These are phyloP conservation scores for Serendipita vermifera DNA, from an alignment of 768 basidiomycete species.

Conservation along the genomic window DNA sequence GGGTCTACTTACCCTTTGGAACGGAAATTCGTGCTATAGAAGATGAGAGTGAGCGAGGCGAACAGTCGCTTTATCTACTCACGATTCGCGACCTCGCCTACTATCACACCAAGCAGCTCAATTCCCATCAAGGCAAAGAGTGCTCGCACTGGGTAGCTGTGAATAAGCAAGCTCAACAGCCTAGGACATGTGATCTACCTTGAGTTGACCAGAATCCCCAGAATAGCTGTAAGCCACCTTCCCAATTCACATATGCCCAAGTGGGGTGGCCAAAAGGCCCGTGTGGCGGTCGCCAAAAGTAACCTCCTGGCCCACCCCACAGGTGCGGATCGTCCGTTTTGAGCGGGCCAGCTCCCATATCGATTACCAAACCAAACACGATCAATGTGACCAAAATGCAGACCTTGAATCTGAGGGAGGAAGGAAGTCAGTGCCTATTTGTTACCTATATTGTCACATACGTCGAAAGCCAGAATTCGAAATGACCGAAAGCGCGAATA, in stretches of 20 bases:
- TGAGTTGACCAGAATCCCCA: conserved; percentile 1
- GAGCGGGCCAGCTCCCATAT: not conserved
- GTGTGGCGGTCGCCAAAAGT: not conserved
- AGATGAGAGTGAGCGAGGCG: too few species aligned
- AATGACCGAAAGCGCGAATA: not conserved
- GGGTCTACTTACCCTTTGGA: conserved; percentile 5
- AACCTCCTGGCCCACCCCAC: too few species aligned
- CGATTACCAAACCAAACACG: conserved; percentile 3
- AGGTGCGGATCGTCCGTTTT: not conserved
- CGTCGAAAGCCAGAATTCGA: not conserved
- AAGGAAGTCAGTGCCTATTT: too few species aligned
- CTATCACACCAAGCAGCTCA: too few species aligned
- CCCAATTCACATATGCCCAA: not conserved
- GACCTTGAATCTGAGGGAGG: not conserved
- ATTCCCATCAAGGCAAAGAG: too few species aligned
- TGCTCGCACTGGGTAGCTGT: too few species aligned
- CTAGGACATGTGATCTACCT: too few species aligned
- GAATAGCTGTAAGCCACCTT: not conserved
- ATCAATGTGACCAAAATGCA: not conserved
- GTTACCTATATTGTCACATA: too few species aligned
- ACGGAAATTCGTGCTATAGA: not conserved
- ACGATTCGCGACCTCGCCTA: conserved; percentile 1
- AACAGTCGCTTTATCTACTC: too few species aligned
- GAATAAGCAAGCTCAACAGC: too few species aligned
- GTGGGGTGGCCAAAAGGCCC: conserved; percentile 2